Percentiles rank a stretch among this genome's conserved stretches.
Conservation (phyloP, 2,329 filamentous ascomycete genomes). For the Lecanosticta acicola region DNA sequence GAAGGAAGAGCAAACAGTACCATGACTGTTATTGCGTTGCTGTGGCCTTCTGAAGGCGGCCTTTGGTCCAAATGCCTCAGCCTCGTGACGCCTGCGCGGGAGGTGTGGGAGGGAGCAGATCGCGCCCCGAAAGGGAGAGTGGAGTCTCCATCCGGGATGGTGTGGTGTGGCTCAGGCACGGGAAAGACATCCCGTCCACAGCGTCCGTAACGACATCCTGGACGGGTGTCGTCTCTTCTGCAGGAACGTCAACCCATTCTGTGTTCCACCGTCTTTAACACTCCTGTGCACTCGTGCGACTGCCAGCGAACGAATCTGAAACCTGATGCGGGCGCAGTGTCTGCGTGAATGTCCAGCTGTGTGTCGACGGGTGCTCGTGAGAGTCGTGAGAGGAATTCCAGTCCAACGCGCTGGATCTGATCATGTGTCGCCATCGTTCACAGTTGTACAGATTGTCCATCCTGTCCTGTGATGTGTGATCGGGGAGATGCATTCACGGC, state of each 20-base stretch:
- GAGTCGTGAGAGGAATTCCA: neutral
- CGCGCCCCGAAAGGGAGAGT: neutral
- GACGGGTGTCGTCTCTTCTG: no score
- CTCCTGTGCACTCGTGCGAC: neutral
- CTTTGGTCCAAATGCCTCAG: neutral
- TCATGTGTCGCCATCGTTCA: neutral
- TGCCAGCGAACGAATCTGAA: neutral
- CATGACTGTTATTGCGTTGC: neutral
- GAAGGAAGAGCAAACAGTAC: neutral
- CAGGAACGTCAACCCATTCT: slow-evolving; percentile 5
- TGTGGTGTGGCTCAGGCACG: slow-evolving; percentile 5
- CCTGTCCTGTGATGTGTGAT: no score
- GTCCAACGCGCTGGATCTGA: neutral
- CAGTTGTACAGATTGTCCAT: no score
- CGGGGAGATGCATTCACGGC: no score
- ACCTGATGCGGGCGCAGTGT: slow-evolving; percentile 7
- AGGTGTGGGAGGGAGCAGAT: neutral
- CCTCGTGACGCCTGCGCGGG: neutral
- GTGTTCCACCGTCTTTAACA: neutral
- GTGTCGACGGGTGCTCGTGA: neutral
- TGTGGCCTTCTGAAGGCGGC: neutral
- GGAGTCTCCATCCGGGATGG: neutral
- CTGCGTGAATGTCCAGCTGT: no score
- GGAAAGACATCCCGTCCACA: no score
- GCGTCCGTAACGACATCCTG: no score